Percentiles rank a stretch among this genome's conserved stretches.
phyloP scores from a whole-genome alignment of 192 early-diverging fungal species.

The Coemansia asiatica region DNA sequence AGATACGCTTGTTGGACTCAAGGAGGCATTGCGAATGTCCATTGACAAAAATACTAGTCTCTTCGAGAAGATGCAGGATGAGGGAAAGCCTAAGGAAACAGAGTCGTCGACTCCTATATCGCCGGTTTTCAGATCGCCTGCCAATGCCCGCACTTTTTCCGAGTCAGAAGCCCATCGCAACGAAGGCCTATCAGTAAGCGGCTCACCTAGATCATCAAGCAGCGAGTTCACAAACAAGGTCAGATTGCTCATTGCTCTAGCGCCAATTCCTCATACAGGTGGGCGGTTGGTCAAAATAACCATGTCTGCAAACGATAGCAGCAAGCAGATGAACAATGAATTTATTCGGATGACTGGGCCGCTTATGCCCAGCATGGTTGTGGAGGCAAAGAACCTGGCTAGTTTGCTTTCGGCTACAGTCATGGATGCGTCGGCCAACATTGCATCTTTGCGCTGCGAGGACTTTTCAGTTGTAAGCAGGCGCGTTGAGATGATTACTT shows the following conservation, averaged over 20 bases:
- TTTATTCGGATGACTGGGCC: constrained; percentile 51
- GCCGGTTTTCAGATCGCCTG: neutral
- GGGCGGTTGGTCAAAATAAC: constrained; percentile 37
- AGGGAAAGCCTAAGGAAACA: neutral
- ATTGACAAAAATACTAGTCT: neutral
- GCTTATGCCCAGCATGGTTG: constrained; percentile 33
- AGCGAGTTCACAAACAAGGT: constrained; percentile 8
- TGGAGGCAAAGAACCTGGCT: constrained; percentile 32
- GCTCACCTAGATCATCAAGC: constrained; percentile 1
- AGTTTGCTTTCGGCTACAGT: constrained; percentile 41
- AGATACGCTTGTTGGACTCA: neutral
- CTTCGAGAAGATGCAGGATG: neutral
- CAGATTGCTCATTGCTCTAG: constrained; percentile 35
- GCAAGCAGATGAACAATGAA: constrained; percentile 41
- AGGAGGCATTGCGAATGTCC: constrained; percentile 3
- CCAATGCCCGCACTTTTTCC: neutral
- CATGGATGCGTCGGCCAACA: constrained; percentile 46
- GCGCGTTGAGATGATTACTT: constrained; percentile 38
- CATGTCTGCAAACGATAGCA: constrained; percentile 33
- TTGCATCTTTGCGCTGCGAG: constrained; percentile 40
- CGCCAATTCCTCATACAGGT: constrained; percentile 27
- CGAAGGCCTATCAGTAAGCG: neutral
- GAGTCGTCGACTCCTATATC: constrained; percentile 5
- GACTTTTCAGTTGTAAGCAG: constrained; percentile 47
- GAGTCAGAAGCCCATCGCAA: neutral